phyloP scores from a whole-genome alignment of 148 eudicot genomes.

The Limonium bicolor region DNA sequence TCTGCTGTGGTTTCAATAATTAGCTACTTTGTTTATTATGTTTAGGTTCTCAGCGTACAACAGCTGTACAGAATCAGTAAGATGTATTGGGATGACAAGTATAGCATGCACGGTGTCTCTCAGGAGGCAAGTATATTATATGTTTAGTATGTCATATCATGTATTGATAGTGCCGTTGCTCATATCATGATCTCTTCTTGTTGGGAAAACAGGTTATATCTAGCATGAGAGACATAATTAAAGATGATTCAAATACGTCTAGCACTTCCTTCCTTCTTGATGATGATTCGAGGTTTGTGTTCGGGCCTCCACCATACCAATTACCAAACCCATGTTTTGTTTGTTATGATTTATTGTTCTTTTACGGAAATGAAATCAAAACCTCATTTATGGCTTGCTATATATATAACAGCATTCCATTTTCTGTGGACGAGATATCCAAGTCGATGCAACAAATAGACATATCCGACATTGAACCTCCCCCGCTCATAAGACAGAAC shows the following conservation, averaged over 20 bases:
- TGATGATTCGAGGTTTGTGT: constrained; percentile 88
- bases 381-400: not conserved
- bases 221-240: constrained; percentile 84
- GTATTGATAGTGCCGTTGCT: not conserved
- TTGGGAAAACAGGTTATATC: constrained; percentile 82
- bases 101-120: constrained; percentile 88
- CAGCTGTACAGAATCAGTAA: constrained; percentile 92
- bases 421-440: constrained; percentile 89
- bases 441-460: constrained; percentile 90
- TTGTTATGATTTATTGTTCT: too few species aligned
- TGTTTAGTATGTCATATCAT: not conserved
- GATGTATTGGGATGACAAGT: constrained; percentile 99
- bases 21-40: constrained; percentile 6
- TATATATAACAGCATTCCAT: constrained; percentile 70
- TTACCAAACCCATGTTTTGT: too few species aligned
- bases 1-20: too few species aligned
- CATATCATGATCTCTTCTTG: not conserved
- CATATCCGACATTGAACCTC: constrained; percentile 66
- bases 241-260: constrained; percentile 82
- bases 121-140: constrained; percentile 49
- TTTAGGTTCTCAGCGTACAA: constrained; percentile 86
- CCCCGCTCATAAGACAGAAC: constrained; percentile 50
- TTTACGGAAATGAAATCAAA: too few species aligned
- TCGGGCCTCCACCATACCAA: too few species aligned
- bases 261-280: constrained; percentile 86